Evolutionary conservation across 345 rosid genomes (phyloP).

Genomic region (Barbarea vulgaris): DNA sequence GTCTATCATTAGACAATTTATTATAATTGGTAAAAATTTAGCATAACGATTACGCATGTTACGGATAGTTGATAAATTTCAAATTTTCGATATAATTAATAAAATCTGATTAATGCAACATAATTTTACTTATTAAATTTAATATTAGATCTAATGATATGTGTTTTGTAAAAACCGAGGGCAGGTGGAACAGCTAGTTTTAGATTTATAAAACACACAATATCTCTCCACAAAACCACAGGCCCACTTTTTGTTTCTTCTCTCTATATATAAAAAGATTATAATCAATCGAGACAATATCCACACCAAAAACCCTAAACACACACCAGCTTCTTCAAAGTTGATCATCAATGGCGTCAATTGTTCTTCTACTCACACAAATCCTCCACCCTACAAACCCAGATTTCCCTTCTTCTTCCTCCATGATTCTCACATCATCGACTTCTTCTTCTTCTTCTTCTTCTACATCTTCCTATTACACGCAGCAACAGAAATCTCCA

Average conservation of each 20-base stretch:
- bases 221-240: conserved; percentile 15
- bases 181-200: too few relatives aligned
- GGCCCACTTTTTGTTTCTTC: conserved; percentile 8
- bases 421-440: conserved; percentile 19
- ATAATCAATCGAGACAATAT: not conserved
- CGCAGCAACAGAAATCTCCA: conserved; percentile 24
- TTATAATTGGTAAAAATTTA: too few relatives aligned
- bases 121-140: too few relatives aligned
- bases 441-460: conserved; percentile 15
- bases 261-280: not conserved
- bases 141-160: too few relatives aligned
- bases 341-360: conserved; percentile 41
- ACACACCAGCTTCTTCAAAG: not conserved
- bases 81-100: too few relatives aligned
- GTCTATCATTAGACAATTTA: too few relatives aligned
- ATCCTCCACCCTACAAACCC: conserved; percentile 37
- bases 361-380: conserved; percentile 40
- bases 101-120: too few relatives aligned
- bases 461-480: conserved; percentile 3
- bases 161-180: too few relatives aligned
- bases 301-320: conserved; percentile 16
- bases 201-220: not conserved
- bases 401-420: conserved; percentile 23
- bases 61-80: too few relatives aligned
- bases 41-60: too few relatives aligned